Percentiles rank a stretch among this genome's conserved stretches.
These are phyloP conservation scores for Aspergillus niger DNA, from an alignment of 2,329 filamentous ascomycete genomes.

Conservation along the genomic window DNA sequence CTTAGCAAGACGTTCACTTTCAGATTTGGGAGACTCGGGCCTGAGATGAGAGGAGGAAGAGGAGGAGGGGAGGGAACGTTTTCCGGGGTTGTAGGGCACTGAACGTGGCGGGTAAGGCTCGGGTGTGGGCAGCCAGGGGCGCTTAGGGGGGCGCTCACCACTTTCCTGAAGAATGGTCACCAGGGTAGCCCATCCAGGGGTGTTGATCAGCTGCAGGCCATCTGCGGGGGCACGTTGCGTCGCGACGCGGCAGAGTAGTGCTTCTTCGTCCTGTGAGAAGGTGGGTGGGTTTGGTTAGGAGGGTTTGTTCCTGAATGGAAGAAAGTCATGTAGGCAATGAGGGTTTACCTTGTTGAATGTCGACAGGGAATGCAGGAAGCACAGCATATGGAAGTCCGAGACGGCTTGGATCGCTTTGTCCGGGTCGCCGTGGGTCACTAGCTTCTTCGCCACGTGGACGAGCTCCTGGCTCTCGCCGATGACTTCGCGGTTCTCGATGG, in stretches of 20 bases:
- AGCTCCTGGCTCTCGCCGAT: conserved; percentile 85
- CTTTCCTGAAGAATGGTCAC: conserved; percentile 91
- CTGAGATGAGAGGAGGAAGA: conserved; percentile 13
- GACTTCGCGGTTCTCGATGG: conserved; percentile 86
- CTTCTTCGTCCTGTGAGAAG: conserved; percentile 76
- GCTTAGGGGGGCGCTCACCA: conserved; percentile 93
- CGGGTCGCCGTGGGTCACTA: conserved; percentile 66
- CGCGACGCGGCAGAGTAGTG: conserved; percentile 81
- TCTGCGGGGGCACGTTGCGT: conserved; percentile 78
- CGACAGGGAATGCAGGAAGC: conserved; percentile 77
- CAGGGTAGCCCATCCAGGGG: conserved; percentile 90
- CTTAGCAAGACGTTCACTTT: conserved; percentile 65
- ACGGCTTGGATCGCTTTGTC: conserved; percentile 66
- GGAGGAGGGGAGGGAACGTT: conserved; percentile 36
- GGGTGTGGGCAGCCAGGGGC: conserved; percentile 48
- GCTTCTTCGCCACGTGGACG: conserved; percentile 65
- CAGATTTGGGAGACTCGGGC: conserved; percentile 46
- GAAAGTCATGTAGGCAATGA: conserved; percentile 11
- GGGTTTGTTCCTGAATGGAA: background rate
- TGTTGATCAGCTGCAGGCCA: conserved; percentile 79
- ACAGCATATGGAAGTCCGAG: conserved; percentile 94
- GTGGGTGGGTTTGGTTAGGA: background rate
- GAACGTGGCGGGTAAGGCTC: conserved; percentile 34
- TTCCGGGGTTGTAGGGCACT: conserved; percentile 33
- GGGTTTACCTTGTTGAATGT: conserved; percentile 77